Evolutionary conservation across 306 rosid species (phyloP), one percentile per base, ranked within the genome.

Genomic region (Benincasa hispida): DNA sequence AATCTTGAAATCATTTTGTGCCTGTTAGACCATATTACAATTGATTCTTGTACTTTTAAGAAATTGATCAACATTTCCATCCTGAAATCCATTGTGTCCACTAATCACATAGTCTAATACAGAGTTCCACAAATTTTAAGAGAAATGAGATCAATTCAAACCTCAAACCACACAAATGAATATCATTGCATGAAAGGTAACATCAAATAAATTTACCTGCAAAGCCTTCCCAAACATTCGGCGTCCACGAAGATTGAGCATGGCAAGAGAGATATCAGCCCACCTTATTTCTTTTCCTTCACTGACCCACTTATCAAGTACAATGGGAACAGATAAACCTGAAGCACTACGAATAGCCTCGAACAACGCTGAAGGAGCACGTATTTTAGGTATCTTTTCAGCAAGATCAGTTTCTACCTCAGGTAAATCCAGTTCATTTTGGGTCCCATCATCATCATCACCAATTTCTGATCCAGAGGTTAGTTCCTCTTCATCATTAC

Each of bases 201-300:
- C n/a, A n/a, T n/a, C n/a, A n/a, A n/a, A n/a, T n/a, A 28, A 60
- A 75, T 22, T 74, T 35, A 94, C 98, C 98, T 91, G 95, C 85
- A 94, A 79, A 81, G 98, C 98, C 86, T 74, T 84, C 72, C 83
- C 87, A 74, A 12, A 90, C 91, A 91, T 73, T 62, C 72, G 80
- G 4, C 79, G 82, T 79, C 1, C 83, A 8, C 96, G 90, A 65
- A 94, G 90, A 78, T 17, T 8, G 76, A 48, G 1, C 84, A 89
- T 81, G 81, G 86, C 81, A 28, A 51, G 42, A 1, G 88, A 81
- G 81, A 94, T 61, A 66, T 90, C 93, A 41, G 54, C 35, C 68
- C 89, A 87, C 42, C 51, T 72, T 54, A 94, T 47, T 65, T 89
- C 89, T 18, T 90, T 87, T 84, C 97, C 97, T 58, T 85, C 85